A percentile compares a stretch with the other conserved stretches of the same genome.
These are phyloP conservation scores for Apophysomyces elegans DNA, from an alignment of 371 early-diverging fungal species.

Conservation along the genomic window DNA sequence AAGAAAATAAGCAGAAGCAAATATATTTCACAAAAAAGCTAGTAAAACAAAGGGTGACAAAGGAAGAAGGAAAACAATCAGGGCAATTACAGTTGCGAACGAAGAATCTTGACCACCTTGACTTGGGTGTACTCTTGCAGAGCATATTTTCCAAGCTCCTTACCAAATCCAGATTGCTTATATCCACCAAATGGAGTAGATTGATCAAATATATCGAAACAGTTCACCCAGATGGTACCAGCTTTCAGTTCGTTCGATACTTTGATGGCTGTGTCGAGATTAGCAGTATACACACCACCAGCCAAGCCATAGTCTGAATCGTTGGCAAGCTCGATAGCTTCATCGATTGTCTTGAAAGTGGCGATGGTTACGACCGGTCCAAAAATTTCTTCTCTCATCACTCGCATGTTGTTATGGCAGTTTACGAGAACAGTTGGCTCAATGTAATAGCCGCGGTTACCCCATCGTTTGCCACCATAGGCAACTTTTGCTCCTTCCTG, in stretches of 20 bases:
- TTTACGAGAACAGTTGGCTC: conserved; percentile 80
- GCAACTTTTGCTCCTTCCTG: conserved; percentile 64
- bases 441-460: conserved; percentile 76
- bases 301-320: conserved; percentile 84
- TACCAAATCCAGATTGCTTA: conserved; percentile 86
- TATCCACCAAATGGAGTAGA: conserved; percentile 88
- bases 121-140: conserved; percentile 71
- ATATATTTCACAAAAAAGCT: too few species aligned
- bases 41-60: too few species aligned
- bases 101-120: conserved; percentile 66
- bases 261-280: conserved; percentile 66
- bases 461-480: conserved; percentile 73
- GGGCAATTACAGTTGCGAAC: conserved; percentile 15
- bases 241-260: conserved; percentile 70
- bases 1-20: too few species aligned
- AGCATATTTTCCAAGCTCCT: conserved; percentile 78
- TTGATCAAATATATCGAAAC: conserved; percentile 48
- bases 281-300: conserved; percentile 80
- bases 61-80: neutral
- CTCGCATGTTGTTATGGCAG: conserved; percentile 64
- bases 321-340: conserved; percentile 79
- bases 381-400: conserved; percentile 90
- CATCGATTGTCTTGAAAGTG: conserved; percentile 76
- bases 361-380: conserved; percentile 87
- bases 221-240: conserved; percentile 72